Conservation (phyloP, 2,329 filamentous ascomycete species). For the Macrophomina phaseolina region DNA sequence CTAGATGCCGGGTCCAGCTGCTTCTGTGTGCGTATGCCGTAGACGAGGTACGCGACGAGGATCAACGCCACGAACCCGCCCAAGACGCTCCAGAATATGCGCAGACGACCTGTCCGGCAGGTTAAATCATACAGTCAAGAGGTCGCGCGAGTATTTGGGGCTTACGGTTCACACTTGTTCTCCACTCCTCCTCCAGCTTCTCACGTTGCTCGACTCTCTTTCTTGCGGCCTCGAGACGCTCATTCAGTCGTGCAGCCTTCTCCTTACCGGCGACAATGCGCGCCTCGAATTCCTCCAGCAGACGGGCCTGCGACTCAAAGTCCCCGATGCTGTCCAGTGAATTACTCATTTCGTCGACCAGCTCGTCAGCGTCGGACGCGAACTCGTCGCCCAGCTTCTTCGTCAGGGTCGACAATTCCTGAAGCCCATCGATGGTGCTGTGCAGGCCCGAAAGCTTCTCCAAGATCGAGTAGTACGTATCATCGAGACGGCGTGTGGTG, state of each 20-base stretch:
- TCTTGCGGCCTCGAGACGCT: conserved; percentile 68
- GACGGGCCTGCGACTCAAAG: conserved; percentile 69
- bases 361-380: conserved; percentile 61
- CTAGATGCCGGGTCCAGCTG: conserved; percentile 16
- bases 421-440: conserved; percentile 67
- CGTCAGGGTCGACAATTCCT: conserved; percentile 69
- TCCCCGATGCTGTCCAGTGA: conserved; percentile 67
- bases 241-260: conserved; percentile 64
- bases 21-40: conserved; percentile 37
- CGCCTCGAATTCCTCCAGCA: conserved; percentile 66
- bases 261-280: conserved; percentile 66
- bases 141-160: neutral
- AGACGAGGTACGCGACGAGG: conserved; percentile 51
- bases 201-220: conserved; percentile 71
- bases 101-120: conserved; percentile 57
- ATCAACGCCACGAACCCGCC: conserved; percentile 52
- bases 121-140: neutral
- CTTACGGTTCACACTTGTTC: conserved; percentile 27
- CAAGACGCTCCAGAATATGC: conserved; percentile 66
- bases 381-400: conserved; percentile 65
- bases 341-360: conserved; percentile 64
- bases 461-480: conserved; percentile 75
- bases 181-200: conserved; percentile 62
- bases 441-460: conserved; percentile 71
- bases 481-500: conserved; percentile 71